Evolutionary conservation across 257 asterid genomes (phyloP).

Genomic region (Osmanthus fragrans): DNA sequence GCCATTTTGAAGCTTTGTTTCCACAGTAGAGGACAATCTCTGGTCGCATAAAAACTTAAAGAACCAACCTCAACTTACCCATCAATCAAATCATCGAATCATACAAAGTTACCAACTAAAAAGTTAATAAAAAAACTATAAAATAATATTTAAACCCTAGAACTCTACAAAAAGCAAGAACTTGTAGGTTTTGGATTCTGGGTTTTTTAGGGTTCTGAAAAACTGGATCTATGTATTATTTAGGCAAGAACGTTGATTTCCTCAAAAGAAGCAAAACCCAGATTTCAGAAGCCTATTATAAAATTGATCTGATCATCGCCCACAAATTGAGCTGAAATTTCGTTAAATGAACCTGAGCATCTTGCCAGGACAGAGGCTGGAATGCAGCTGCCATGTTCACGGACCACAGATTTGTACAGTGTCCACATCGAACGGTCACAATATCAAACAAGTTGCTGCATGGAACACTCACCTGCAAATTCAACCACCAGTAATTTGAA

Average conservation of each 20-base stretch:
- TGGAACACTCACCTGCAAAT: conserved; percentile 85
- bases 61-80: conserved; percentile 1
- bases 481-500: background rate
- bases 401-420: conserved; percentile 81
- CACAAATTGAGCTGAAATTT: conserved; percentile 52
- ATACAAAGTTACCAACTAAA: conserved; percentile 9
- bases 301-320: conserved; percentile 34
- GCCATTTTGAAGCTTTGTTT: conserved; percentile 39
- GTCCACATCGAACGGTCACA: conserved; percentile 95
- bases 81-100: conserved; percentile 48
- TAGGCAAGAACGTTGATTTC: conserved; percentile 38
- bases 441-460: conserved; percentile 73
- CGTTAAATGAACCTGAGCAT: conserved; percentile 44
- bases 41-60: conserved; percentile 23
- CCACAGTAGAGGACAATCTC: conserved; percentile 53
- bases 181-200: conserved; percentile 30
- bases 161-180: background rate
- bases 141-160: conserved; percentile 14
- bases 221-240: conserved; percentile 16
- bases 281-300: conserved; percentile 49
- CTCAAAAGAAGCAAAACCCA: conserved; percentile 47
- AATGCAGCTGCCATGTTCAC: conserved; percentile 92
- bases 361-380: conserved; percentile 51
- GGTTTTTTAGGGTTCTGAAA: conserved; percentile 47
- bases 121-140: conserved; percentile 8